Evolutionary conservation across 163 green algal species (phyloP).

Genomic region (Scenedesmus sp.): DNA sequence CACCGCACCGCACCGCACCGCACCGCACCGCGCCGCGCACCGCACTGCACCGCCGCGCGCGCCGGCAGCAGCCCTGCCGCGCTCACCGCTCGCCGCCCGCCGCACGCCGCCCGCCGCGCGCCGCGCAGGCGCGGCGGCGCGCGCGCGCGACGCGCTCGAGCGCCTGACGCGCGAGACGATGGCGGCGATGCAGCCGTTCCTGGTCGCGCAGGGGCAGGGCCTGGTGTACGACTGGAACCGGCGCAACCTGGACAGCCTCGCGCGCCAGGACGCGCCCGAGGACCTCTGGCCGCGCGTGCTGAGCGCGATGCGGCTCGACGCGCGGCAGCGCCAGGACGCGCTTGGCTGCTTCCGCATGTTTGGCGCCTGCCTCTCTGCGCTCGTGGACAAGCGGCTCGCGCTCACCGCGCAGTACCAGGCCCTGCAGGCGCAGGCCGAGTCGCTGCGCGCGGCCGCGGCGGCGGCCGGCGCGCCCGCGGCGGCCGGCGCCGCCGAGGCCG

Average conservation of each 20-base stretch:
- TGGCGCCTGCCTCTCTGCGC: conserved; percentile 1
- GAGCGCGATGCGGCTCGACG: not conserved
- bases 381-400: conserved; percentile 24
- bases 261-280: not conserved
- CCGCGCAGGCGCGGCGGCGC: not conserved
- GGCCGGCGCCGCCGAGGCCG: not conserved
- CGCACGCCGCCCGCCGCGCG: no score
- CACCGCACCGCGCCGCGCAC: no score
- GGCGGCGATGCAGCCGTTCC: conserved; percentile 12
- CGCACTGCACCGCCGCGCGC: no score
- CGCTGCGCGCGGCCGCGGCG: no score
- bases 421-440: conserved; percentile 21
- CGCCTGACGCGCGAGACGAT: conserved; percentile 1
- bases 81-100: no score
- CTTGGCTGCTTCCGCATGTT: conserved; percentile 31
- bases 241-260: conserved; percentile 26
- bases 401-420: conserved; percentile 28
- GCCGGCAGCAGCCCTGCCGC: no score
- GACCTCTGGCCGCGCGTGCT: conserved; percentile 32
- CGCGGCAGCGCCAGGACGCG: conserved; percentile 17
- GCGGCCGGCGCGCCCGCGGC: not conserved
- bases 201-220: conserved; percentile 28
- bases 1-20: no score
- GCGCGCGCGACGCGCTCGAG: not conserved
- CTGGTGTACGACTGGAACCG: conserved; percentile 23